A percentile compares a stretch with the other conserved stretches of the same genome.
Conservation (phyloP, 1,284 basidiomycete genomes). For the Cutaneotrichosporon dermatis region DNA sequence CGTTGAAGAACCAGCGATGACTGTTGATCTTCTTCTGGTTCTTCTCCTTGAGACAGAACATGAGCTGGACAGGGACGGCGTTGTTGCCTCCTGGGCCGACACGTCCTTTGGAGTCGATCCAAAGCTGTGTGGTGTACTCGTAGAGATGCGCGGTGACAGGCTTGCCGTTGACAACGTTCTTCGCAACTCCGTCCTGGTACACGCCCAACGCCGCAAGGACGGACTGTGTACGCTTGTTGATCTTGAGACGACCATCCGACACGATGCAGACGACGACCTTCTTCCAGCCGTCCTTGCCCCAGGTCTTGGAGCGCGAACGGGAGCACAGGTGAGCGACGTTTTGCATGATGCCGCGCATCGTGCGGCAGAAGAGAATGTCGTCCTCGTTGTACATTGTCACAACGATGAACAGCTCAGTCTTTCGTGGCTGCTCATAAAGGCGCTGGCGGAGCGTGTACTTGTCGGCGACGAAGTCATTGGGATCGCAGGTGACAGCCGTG, state of each 20-base stretch:
- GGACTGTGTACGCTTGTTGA: conserved; percentile 76
- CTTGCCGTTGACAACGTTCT: conserved; percentile 80
- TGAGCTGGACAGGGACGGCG: conserved; percentile 80
- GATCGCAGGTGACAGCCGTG: conserved; percentile 87
- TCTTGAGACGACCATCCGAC: conserved; percentile 74
- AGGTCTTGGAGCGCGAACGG: conserved; percentile 65
- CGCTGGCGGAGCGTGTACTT: conserved; percentile 75
- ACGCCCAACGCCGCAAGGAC: conserved; percentile 82
- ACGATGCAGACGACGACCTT: conserved; percentile 68
- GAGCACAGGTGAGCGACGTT: conserved; percentile 54
- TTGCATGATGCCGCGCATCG: conserved; percentile 90
- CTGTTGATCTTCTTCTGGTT: conserved; percentile 78
- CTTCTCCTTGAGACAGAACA: conserved; percentile 90
- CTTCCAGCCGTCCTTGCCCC: conserved; percentile 97
- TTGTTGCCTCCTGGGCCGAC: conserved; percentile 66
- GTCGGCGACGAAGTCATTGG: conserved; percentile 74
- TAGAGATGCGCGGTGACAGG: conserved; percentile 88
- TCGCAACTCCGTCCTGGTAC: conserved; percentile 82
- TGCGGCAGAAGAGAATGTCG: conserved; percentile 70
- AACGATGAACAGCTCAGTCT: conserved; percentile 74
- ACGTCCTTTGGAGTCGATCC: conserved; percentile 71
- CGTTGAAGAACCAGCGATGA: conserved; percentile 79
- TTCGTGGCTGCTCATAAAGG: conserved; percentile 71
- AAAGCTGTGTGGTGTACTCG: conserved; percentile 88
- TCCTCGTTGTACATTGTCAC: conserved; percentile 79